Base-by-base conservation (phyloP, 1,139 yeast genomes). In the Groenewaldozyma sp. region DNA sequence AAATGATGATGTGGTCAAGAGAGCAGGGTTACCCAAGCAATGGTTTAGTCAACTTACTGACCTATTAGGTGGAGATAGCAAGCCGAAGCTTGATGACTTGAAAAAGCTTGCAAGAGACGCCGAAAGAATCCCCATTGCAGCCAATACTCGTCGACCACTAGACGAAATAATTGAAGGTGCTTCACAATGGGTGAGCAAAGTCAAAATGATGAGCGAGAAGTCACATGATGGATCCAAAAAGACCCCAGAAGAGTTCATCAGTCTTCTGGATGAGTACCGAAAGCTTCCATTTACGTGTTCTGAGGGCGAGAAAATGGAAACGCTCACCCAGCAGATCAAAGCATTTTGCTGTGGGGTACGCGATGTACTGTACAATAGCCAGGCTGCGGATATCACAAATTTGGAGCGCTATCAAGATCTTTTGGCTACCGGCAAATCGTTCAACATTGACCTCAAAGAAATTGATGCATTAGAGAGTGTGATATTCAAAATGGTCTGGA, bases 231-330 rank as follows among this genome's bases (percentile, higher is more conserved):
- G 45, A 38, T 42, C 53, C 64, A 41, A 42, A 59, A 22, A 35
- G 27, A 22, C 13, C 37, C 55, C 58, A 3, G 52, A 50, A 4
- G 49, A 52, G 17, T 51, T 71, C 27, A 62, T 65, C 38, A 38
- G 38, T 2, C 51, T 82, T 19, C 55, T 79, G 5, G 65, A 63
- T 9, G 66, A 65, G 37, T 71, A 79, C 5, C 73, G 77, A 1
- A 50, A 56, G 0, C 53, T 79, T 38, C 70, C 73, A 19, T 74
- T 81, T 42, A 58, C 68, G 3, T 64, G 76, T 28, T 68, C 75
- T 1, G 91, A 81, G 53, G 67, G 76, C 43, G 78, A 73, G n/a
- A 78, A 73, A 49, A 59, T 82, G 6, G 46, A 70, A 9, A 80
- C 74, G 45, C 68, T 78, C 39, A 70, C 71, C 18, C 59, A 54